Conservation (phyloP, 495 filamentous ascomycete species). For the Podospora tetraspora region DNA sequence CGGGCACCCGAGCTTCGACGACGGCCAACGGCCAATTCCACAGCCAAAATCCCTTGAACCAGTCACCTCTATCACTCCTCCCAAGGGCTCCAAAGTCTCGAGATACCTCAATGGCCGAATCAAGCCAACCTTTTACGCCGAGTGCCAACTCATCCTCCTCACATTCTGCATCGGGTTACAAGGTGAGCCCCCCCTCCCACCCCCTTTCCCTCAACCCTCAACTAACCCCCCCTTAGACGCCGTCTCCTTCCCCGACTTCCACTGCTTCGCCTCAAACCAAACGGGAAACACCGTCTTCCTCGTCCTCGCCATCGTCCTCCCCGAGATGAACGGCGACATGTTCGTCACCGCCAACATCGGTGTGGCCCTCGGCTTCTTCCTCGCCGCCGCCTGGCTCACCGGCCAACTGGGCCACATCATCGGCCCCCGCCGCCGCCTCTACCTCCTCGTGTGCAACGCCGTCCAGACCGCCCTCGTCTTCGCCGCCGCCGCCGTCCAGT, state of each 20-base stretch:
- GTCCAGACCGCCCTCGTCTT: constrained; percentile 53
- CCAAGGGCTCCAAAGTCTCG: constrained; percentile 24
- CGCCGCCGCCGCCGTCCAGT: constrained; percentile 45
- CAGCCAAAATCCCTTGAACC: neutral
- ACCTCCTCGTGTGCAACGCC: constrained; percentile 48
- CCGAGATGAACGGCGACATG: constrained; percentile 42
- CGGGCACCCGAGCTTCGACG: neutral
- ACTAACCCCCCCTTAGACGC: constrained; percentile 38
- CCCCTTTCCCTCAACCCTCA: neutral
- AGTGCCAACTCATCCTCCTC: constrained; percentile 39
- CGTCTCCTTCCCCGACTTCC: constrained; percentile 55
- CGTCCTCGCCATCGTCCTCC: constrained; percentile 49
- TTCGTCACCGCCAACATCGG: constrained; percentile 50
- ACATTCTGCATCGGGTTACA: constrained; percentile 41
- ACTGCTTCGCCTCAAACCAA: constrained; percentile 62
- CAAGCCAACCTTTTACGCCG: constrained; percentile 32
- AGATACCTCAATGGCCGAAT: constrained; percentile 35
- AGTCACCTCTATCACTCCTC: constrained; percentile 1
- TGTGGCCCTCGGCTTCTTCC: constrained; percentile 49
- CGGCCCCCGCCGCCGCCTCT: constrained; percentile 45
- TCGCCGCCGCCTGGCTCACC: constrained; percentile 47
- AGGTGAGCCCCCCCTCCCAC: constrained; percentile 16
- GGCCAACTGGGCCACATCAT: constrained; percentile 53
- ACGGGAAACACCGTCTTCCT: constrained; percentile 59
- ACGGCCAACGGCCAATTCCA: neutral